These are phyloP conservation scores for Backusella australiensis DNA, from an alignment of 192 early-diverging fungal species.

Conservation along the genomic window DNA sequence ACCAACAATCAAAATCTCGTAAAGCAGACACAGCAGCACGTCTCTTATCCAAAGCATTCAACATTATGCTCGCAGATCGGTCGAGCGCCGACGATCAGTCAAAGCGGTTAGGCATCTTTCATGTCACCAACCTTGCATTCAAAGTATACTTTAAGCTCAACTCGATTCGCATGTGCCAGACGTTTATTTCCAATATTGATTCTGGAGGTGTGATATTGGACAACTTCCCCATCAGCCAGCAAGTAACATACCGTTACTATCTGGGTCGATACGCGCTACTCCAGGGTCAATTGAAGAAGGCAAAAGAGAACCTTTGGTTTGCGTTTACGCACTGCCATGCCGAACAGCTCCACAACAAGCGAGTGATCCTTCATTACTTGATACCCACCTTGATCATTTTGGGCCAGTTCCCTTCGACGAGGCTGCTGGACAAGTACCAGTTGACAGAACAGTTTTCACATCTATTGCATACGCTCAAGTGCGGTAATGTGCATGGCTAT, in stretches of 20 bases:
- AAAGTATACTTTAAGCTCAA: conserved; percentile 45
- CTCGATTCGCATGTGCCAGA: conserved; percentile 43
- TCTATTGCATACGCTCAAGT: conserved; percentile 27
- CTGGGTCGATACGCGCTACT: conserved; percentile 45
- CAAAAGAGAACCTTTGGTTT: conserved; percentile 37
- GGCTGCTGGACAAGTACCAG: conserved; percentile 35
- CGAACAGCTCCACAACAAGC: conserved; percentile 33
- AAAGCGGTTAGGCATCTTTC: conserved; percentile 40
- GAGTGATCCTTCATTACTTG: conserved; percentile 39
- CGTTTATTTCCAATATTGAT: conserved; percentile 40
- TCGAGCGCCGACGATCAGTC: conserved; percentile 25
- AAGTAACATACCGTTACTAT: conserved; percentile 49
- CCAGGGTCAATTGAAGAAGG: conserved; percentile 38
- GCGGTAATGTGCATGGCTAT: conserved; percentile 34
- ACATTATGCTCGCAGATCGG: conserved; percentile 42
- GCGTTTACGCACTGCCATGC: conserved; percentile 40
- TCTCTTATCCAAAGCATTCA: conserved; percentile 41
- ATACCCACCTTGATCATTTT: conserved; percentile 43
- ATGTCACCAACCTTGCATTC: conserved; percentile 46
- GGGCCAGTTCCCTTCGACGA: conserved; percentile 31
- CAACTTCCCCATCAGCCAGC: conserved; percentile 43
- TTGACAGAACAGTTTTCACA: conserved; percentile 25
- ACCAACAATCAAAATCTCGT: conserved; percentile 3
- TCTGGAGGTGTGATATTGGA: conserved; percentile 33
- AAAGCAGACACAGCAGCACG: conserved; percentile 29